Evolutionary conservation across 306 rosid genomes (phyloP).

Genomic region (Castanea sativa): DNA sequence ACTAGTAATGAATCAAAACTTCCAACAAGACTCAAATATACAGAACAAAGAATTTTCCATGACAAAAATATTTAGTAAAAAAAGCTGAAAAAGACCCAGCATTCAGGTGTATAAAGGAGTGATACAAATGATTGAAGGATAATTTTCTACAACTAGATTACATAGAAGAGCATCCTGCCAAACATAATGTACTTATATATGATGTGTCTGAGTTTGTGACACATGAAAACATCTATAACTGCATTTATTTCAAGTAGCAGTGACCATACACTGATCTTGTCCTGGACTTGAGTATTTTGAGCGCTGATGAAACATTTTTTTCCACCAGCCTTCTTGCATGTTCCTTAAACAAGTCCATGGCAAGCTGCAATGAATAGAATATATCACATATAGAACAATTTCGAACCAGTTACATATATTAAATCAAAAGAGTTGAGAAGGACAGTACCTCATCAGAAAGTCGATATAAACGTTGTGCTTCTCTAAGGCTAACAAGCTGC

Average conservation of each 20-base stretch:
- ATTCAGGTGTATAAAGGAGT: neutral
- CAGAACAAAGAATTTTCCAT: neutral
- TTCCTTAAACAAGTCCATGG: constrained; percentile 74
- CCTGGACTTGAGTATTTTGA: constrained; percentile 68
- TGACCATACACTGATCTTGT: constrained; percentile 71
- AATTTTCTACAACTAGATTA: neutral
- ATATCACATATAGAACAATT: constrained; percentile 22
- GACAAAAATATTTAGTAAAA: neutral
- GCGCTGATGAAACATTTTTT: constrained; percentile 69
- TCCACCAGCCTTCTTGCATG: constrained; percentile 75
- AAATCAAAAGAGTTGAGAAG: constrained; percentile 19
- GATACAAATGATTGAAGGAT: neutral
- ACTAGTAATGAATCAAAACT: constrained; percentile 8
- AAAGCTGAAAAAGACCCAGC: neutral
- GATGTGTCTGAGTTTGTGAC: neutral
- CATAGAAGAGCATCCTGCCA: neutral
- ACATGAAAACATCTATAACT: neutral
- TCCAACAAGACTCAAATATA: constrained; percentile 1
- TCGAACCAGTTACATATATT: neutral
- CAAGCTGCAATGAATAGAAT: constrained; percentile 58
- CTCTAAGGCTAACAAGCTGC: constrained; percentile 71
- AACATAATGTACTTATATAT: constrained; percentile 1
- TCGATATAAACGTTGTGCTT: constrained; percentile 54
- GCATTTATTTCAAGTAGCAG: constrained; percentile 1
- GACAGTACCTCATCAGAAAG: constrained; percentile 82